phyloP scores from a whole-genome alignment of 257 asterid genomes.

The Anisodus tanguticus region DNA sequence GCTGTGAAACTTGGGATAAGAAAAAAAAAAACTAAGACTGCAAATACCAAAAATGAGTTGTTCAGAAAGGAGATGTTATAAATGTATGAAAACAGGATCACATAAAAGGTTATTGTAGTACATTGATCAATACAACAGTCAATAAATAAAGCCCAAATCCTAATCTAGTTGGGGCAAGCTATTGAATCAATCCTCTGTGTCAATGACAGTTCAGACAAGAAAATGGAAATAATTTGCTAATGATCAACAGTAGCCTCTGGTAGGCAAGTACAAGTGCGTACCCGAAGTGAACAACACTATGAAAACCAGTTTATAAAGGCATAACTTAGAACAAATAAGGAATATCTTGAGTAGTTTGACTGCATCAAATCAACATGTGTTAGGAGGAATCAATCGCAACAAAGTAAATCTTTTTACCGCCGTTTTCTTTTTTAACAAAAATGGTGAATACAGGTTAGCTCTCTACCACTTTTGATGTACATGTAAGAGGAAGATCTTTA shows the following conservation, averaged over 20 bases:
- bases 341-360: conserved; percentile 10
- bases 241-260: conserved; percentile 41
- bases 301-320: neutral
- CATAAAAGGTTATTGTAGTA: neutral
- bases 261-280: conserved; percentile 76
- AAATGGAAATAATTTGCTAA: neutral
- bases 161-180: neutral
- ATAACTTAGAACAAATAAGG: neutral
- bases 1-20: neutral
- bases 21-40: neutral
- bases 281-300: conserved; percentile 42
- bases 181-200: neutral
- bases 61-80: neutral
- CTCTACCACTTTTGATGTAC: neutral
- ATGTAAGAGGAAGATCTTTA: neutral
- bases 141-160: neutral
- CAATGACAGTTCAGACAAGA: neutral
- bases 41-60: neutral
- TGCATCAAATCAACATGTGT: neutral
- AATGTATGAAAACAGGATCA: neutral
- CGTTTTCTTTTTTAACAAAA: too few species aligned
- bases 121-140: conserved; percentile 20
- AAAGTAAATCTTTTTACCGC: too few species aligned
- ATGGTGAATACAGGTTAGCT: neutral
- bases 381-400: neutral